Evolutionary conservation across 2,329 filamentous ascomycete species (phyloP), one percentile per base, ranked within the genome.

Genomic region (Penicillium brasilianum): DNA sequence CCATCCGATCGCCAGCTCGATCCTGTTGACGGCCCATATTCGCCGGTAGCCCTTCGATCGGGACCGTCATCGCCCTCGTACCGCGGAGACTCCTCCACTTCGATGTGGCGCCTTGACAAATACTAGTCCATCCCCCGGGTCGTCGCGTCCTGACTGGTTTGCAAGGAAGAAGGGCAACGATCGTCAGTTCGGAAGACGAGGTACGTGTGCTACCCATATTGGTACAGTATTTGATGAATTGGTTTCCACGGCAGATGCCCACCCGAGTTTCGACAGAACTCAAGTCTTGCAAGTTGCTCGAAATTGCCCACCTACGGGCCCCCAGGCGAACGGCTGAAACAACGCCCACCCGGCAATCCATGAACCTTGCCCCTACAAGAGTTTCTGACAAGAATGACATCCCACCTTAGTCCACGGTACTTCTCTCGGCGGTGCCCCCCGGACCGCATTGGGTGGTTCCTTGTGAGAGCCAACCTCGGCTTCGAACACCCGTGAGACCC

Each of bases 91-190:
- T 39, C 48, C 37, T 46, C 53, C 22, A 39, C 41, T 28, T 25
- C 34, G 36, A 25, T 37, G 49, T 32, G 61, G 36, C 49, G 37
- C 61, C 32, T 30, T 67, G 65, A 66, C 65, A 67, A 67, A 67
- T 67, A 67, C 64, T 67, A 60, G 57, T 28, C 3, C 25, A 28
- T 28, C 25, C 25, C 25, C 48, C 28, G 22, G 34, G 32, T 18
- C 18, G 30, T 48, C 34, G 30, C 25, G 28, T 57, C 46, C 43
- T 41, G 25, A 16, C 30, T 16, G 11, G 20, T 51, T 10, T 11
- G 11, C n/a, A 34, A 11, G 25, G 51, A 28, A 58, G 54, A 55
- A 49, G 34, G 65, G 66, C 30, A 66, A 61, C 57, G 66, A 69
- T 69, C 63, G 58, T 25, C 61, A 50, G 28, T n/a, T 50, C 30